Evolutionary conservation across 1,139 yeast genomes (phyloP).

Genomic region (Suhomyces yuchorum): DNA sequence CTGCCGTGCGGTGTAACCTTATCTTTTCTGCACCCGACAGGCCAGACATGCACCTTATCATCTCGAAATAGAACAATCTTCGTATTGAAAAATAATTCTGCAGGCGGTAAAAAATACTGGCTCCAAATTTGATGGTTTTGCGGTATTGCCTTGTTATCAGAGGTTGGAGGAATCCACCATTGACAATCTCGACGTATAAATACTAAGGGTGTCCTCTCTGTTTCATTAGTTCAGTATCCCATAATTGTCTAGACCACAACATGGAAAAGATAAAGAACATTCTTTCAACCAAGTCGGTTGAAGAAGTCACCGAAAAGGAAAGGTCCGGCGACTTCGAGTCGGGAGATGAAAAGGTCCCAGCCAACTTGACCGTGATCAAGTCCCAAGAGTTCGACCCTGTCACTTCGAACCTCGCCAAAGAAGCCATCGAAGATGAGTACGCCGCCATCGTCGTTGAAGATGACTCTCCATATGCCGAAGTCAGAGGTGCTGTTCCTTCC

Average conservation of each 20-base stretch:
- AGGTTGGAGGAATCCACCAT: not conserved
- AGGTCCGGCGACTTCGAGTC: slow-evolving; percentile 26
- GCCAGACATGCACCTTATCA: not conserved
- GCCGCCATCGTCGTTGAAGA: slow-evolving; percentile 47
- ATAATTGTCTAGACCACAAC: not conserved
- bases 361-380: slow-evolving; percentile 28
- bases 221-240: not conserved
- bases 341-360: slow-evolving; percentile 20
- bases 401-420: slow-evolving; percentile 24
- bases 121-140: not conserved
- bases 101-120: not conserved
- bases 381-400: slow-evolving; percentile 42
- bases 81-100: not conserved
- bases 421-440: slow-evolving; percentile 40
- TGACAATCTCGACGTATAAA: not conserved
- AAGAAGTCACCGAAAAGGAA: slow-evolving; percentile 9
- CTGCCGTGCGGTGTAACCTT: not conserved
- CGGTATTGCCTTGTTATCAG: not conserved
- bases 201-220: not conserved
- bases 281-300: slow-evolving; percentile 14
- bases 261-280: slow-evolving; percentile 25
- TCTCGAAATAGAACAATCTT: not conserved
- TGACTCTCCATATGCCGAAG: slow-evolving; percentile 70
- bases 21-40: not conserved
- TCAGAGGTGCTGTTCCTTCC: slow-evolving; percentile 68